Base-by-base conservation (phyloP, 345 rosid species). In the Euphorbia pulcherrima region DNA sequence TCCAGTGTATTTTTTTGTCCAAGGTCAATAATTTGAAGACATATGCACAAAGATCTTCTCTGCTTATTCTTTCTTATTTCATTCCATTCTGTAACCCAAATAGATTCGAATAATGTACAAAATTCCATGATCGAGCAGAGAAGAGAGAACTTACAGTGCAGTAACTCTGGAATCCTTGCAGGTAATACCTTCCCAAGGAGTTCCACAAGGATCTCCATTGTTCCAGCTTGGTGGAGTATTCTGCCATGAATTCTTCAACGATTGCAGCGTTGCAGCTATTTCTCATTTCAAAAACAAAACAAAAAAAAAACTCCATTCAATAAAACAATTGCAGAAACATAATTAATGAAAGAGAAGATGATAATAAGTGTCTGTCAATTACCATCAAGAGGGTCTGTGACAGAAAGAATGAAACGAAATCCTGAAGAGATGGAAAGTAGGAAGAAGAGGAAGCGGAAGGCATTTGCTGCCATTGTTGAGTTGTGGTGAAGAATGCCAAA, bases 101-200 rank as follows among this genome's bases (percentile, higher is more conserved):
- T n/a, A n/a, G n/a, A n/a, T n/a, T n/a, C n/a, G n/a, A n/a, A n/a
- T n/a, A n/a, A n/a, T n/a, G n/a, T n/a, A n/a, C n/a, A n/a, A n/a
- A 33, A 33, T 33, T 33, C 37, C 37, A 33, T 33, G 37, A 33
- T 33, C 7, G 4, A 33, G 7, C 37, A 46, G 21, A 23, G 54
- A 67, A 20, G 33, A n/a, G 2, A 56, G 39, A 23, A 75, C 94
- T 89, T 62, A 94, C 97, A 94, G 27, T 60, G 89, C 86, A 47
- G 96, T 89, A 62, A 94, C 87, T 77, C 95, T 84, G 1, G 92
- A 84, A 65, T 50, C 72, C 70, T 77, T 80, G 78, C 97, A 94
- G 12, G 89, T 74, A 74, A 94, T 81, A 50, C 97, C 99, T 80
- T 91, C 96, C 99, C 97, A 94, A 62, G 89, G 88, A 53, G 71